A percentile compares a stretch with the other conserved stretches of the same genome.
These are phyloP conservation scores for Kondoa malvinella DNA, from an alignment of 768 basidiomycete genomes.

Conservation along the genomic window DNA sequence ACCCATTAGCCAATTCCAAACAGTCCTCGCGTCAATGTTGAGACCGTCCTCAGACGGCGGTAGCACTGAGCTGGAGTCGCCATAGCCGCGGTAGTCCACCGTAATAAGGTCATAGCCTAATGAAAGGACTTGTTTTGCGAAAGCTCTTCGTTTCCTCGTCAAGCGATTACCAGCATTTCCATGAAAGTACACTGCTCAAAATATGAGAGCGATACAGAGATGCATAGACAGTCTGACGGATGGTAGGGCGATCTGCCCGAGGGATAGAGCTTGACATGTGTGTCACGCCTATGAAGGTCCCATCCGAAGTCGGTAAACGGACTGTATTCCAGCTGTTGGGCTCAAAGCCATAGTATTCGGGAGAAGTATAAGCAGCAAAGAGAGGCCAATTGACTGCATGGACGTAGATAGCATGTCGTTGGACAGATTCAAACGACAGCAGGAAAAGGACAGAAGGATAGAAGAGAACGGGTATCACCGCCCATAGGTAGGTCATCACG, in stretches of 20 bases:
- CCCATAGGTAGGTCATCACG: too few species aligned
- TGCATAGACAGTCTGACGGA: neutral
- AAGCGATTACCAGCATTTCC: constrained; percentile 77
- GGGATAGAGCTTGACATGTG: neutral
- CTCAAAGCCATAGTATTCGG: constrained; percentile 1
- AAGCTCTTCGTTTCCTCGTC: constrained; percentile 45
- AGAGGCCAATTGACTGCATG: constrained; percentile 3
- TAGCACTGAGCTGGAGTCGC: constrained; percentile 49
- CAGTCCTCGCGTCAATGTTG: constrained; percentile 49
- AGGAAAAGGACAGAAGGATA: neutral
- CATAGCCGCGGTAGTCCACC: constrained; percentile 79
- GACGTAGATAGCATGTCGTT: neutral
- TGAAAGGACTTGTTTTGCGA: constrained; percentile 25
- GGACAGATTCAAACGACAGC: neutral
- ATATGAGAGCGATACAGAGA: neutral
- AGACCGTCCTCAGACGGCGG: constrained; percentile 59
- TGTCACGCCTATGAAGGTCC: neutral
- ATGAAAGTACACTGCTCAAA: constrained; percentile 61
- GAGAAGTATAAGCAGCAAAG: neutral
- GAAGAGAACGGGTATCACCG: neutral
- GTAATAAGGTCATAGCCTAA: constrained; percentile 56
- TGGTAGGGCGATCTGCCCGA: neutral
- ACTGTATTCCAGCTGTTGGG: neutral
- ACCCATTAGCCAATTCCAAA: constrained; percentile 56
- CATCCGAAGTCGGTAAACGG: neutral